phyloP scores from a whole-genome alignment of 768 basidiomycete genomes.

The Suillus variegatus region DNA sequence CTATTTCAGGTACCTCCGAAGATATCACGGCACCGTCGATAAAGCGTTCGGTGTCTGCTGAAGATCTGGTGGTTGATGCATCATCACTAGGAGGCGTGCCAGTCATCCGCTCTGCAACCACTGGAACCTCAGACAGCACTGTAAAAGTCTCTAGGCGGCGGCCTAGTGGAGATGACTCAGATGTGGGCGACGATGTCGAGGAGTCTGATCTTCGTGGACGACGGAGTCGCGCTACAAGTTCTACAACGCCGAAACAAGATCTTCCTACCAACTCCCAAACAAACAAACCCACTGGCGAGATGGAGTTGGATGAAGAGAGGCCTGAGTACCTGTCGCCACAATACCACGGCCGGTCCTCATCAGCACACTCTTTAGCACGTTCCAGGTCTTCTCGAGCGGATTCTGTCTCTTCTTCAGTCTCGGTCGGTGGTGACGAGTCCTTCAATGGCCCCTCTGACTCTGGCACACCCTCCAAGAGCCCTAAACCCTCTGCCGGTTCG shows the following conservation, averaged over 20 bases:
- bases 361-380: constrained; percentile 40
- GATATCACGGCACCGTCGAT: constrained; percentile 8
- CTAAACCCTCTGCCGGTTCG: constrained; percentile 44
- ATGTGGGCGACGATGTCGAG: constrained; percentile 25
- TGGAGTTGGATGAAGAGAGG: constrained; percentile 22
- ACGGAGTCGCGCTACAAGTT: constrained; percentile 28
- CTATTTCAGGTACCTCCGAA: constrained; percentile 38
- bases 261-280: constrained; percentile 8
- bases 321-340: constrained; percentile 19
- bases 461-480: constrained; percentile 28
- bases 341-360: constrained; percentile 41
- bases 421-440: constrained; percentile 27
- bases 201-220: constrained; percentile 21
- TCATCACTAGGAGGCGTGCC: constrained; percentile 25
- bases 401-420: constrained; percentile 36
- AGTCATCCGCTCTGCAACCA: constrained; percentile 25
- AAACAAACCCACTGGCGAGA: constrained; percentile 11
- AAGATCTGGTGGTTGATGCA: constrained; percentile 24
- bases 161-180: constrained; percentile 43
- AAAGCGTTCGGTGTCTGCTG: constrained; percentile 34
- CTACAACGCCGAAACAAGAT: constrained; percentile 30
- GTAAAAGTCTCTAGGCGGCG: constrained; percentile 40
- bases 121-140: constrained; percentile 19
- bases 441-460: constrained; percentile 36
- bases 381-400: constrained; percentile 36